phyloP scores from a whole-genome alignment of 176 grass and related monocot species.

The Pontederia crassipes region DNA sequence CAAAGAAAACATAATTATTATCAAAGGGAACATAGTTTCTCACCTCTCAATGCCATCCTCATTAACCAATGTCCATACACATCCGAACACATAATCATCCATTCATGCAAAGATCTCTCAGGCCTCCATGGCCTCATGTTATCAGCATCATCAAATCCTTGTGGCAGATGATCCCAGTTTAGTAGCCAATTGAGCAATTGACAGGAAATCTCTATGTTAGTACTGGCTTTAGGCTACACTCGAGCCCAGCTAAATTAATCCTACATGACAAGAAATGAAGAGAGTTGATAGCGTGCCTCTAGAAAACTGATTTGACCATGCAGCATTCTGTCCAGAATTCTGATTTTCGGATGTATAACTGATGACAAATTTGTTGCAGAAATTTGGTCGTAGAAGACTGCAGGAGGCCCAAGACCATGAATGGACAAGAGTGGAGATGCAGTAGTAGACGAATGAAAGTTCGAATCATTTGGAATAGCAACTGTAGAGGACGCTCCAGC shows the following conservation, averaged over 20 bases:
- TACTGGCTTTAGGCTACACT: too few species aligned
- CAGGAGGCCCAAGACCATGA: constrained; percentile 73
- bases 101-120: too few species aligned
- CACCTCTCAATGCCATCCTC: constrained; percentile 58
- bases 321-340: constrained; percentile 28
- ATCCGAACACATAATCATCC: too few species aligned
- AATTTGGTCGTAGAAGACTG: constrained; percentile 74
- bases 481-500: constrained; percentile 25
- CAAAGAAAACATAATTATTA: background rate
- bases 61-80: too few species aligned
- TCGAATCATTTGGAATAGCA: constrained; percentile 31
- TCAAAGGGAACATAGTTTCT: constrained; percentile 2
- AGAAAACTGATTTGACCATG: constrained; percentile 32
- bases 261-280: constrained; percentile 6
- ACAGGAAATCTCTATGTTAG: too few species aligned
- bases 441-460: constrained; percentile 62
- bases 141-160: too few species aligned
- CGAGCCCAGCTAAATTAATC: too few species aligned
- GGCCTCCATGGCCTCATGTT: too few species aligned
- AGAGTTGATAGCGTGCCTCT: constrained; percentile 47
- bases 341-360: constrained; percentile 57
- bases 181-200: too few species aligned
- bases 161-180: too few species aligned
- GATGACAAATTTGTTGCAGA: constrained; percentile 23
- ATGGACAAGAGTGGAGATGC: constrained; percentile 63